Percentiles rank a stretch among this genome's conserved stretches.
These are phyloP conservation scores for Cyberlindnera euphorbiae DNA, from an alignment of 805 yeast genomes.

Conservation along the genomic window DNA sequence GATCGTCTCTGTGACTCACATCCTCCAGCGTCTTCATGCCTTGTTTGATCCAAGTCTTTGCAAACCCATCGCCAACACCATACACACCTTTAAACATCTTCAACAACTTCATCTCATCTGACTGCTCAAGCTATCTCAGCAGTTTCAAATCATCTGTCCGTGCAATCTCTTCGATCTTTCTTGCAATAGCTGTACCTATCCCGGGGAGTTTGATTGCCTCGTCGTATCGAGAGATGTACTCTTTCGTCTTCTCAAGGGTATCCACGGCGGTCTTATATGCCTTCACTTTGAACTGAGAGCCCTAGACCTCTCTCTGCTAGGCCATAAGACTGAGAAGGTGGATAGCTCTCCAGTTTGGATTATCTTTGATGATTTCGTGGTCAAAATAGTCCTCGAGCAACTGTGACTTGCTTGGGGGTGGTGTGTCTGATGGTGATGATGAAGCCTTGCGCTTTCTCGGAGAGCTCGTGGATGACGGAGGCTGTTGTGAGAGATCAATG, in stretches of 20 bases:
- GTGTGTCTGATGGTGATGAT: slow-evolving; percentile 1
- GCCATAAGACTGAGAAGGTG: slow-evolving; percentile 19
- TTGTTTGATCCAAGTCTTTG: slow-evolving; percentile 35
- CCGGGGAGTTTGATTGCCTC: slow-evolving; percentile 39
- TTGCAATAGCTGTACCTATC: slow-evolving; percentile 37
- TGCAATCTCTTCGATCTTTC: slow-evolving; percentile 43
- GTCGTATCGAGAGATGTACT: slow-evolving; percentile 28
- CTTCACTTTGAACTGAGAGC: slow-evolving; percentile 34
- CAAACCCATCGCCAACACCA: slow-evolving; percentile 45
- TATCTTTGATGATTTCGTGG: slow-evolving; percentile 7
- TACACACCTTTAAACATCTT: slow-evolving; percentile 36
- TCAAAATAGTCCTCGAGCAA: slow-evolving; percentile 8
- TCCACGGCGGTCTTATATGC: slow-evolving; percentile 43
- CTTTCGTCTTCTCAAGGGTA: slow-evolving; percentile 27
- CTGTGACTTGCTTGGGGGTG: slow-evolving; percentile 7
- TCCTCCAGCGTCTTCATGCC: slow-evolving; percentile 38
- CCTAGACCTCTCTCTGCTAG: slow-evolving; percentile 19
- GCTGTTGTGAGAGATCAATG: slow-evolving; percentile 7
- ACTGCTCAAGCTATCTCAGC: slow-evolving; percentile 21
- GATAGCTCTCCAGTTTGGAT: slow-evolving; percentile 23
- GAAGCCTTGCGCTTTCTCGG: slow-evolving; percentile 3
- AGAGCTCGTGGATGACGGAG: too few relatives aligned
- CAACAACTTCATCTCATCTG: slow-evolving; percentile 26
- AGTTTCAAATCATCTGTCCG: slow-evolving; percentile 30
- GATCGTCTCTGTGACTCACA: slow-evolving; percentile 25